Conservation (phyloP, 78 protist genomes). For the Guillardia theta region DNA sequence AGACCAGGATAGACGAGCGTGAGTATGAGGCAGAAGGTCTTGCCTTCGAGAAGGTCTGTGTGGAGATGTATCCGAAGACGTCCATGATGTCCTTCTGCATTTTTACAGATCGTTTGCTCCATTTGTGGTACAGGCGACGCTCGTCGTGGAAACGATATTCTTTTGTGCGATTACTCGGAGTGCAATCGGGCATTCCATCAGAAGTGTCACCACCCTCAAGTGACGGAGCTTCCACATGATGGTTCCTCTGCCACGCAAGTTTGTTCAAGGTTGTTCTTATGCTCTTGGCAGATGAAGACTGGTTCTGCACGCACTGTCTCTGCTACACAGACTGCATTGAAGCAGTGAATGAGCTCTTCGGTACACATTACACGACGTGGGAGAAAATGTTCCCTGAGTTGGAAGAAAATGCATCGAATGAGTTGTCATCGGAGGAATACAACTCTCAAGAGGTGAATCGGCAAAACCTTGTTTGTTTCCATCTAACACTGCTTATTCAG, state of each 20-base stretch:
- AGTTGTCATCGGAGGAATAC: background rate
- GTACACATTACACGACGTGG: background rate
- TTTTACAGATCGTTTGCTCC: no score
- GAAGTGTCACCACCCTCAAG: background rate
- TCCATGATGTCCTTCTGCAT: no score
- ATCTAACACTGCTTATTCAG: background rate
- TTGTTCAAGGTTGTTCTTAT: background rate
- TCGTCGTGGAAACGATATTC: no score
- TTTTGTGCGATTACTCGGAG: background rate
- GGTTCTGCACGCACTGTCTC: background rate
- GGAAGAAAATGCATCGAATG: background rate
- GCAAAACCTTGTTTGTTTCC: background rate
- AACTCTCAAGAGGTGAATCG: background rate
- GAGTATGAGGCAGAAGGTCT: no score
- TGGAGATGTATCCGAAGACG: no score
- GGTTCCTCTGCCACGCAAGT: background rate
- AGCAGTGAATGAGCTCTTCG: background rate
- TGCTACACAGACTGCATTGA: background rate
- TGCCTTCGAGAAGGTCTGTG: no score
- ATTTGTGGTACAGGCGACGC: no score
- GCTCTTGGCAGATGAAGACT: background rate
- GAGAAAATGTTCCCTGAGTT: background rate
- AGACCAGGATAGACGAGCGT: no score
- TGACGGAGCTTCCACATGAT: background rate
- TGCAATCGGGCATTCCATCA: background rate